Evolutionary conservation across 2,329 filamentous ascomycete genomes (phyloP).

Genomic region (Xenoacremonium recifei): DNA sequence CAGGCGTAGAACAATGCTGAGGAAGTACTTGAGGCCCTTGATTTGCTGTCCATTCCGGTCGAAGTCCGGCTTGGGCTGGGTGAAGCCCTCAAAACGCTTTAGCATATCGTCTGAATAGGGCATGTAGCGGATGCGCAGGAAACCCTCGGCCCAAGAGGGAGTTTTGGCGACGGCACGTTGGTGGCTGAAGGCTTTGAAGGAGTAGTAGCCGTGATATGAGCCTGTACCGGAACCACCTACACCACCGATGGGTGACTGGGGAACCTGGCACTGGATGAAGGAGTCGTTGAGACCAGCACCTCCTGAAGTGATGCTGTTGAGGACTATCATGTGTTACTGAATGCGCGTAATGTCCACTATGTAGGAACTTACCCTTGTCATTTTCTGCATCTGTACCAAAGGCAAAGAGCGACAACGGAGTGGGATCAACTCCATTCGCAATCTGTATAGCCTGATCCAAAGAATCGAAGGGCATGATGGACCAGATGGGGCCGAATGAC

Average conservation of each 20-base stretch:
- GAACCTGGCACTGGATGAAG: slow-evolving; percentile 41
- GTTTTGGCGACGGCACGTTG: slow-evolving; percentile 35
- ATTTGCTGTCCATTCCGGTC: slow-evolving; percentile 56
- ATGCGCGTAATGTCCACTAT: neutral
- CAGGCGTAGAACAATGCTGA: slow-evolving; percentile 48
- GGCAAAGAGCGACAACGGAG: slow-evolving; percentile 78
- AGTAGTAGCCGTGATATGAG: slow-evolving; percentile 47
- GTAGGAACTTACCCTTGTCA: slow-evolving; percentile 58
- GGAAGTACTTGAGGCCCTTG: slow-evolving; percentile 54
- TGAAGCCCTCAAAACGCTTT: slow-evolving; percentile 42
- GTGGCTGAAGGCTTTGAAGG: slow-evolving; percentile 44
- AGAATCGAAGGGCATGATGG: slow-evolving; percentile 73
- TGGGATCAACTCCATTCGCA: slow-evolving; percentile 78
- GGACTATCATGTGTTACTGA: slow-evolving; percentile 33
- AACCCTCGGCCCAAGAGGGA: slow-evolving; percentile 37
- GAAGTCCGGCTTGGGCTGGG: slow-evolving; percentile 54
- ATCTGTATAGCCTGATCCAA: slow-evolving; percentile 84
- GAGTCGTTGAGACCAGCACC: slow-evolving; percentile 52
- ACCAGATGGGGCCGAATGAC: slow-evolving; percentile 90
- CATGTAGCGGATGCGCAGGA: slow-evolving; percentile 68
- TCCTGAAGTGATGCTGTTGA: slow-evolving; percentile 42
- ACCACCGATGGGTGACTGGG: slow-evolving; percentile 47
- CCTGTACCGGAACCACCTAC: slow-evolving; percentile 48
- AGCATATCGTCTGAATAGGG: slow-evolving; percentile 53
- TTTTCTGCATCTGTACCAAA: slow-evolving; percentile 83